These are phyloP conservation scores for Clarireedia sp. DNA, from an alignment of 2,329 filamentous ascomycete species.

Conservation along the genomic window DNA sequence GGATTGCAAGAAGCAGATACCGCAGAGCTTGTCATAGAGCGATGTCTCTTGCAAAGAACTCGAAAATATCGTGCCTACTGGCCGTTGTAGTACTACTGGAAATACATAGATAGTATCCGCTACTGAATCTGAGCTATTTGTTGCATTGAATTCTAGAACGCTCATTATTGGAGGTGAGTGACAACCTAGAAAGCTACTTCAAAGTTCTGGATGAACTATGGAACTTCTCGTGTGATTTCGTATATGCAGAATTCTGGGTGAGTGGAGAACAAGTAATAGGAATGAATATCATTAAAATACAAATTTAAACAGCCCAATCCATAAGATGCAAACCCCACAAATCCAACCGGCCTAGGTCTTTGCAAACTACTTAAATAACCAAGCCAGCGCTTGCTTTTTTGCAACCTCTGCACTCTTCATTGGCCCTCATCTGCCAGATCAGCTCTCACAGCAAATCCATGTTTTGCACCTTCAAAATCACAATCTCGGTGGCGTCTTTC, in stretches of 20 bases:
- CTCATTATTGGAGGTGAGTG: too few relatives aligned
- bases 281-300: neutral
- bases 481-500: conserved; percentile 27
- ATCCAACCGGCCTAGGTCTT: neutral
- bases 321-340: too few relatives aligned
- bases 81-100: neutral
- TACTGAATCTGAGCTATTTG: too few relatives aligned
- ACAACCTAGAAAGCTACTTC: too few relatives aligned
- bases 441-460: conserved; percentile 34
- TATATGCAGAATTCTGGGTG: too few relatives aligned
- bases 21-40: neutral
- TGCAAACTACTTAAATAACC: conserved; percentile 27
- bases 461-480: conserved; percentile 32
- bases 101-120: neutral
- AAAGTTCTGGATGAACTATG: too few relatives aligned
- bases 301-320: neutral
- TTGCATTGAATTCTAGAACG: too few relatives aligned
- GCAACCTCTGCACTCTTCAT: conserved; percentile 27
- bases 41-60: neutral
- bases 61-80: neutral
- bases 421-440: conserved; percentile 30
- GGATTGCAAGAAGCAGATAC: too few relatives aligned
- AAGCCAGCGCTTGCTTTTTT: conserved; percentile 33
- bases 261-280: too few relatives aligned
- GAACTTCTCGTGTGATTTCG: too few relatives aligned